Evolutionary conservation across 2,329 filamentous ascomycete genomes (phyloP).

Genomic region (Colletotrichum sp.): DNA sequence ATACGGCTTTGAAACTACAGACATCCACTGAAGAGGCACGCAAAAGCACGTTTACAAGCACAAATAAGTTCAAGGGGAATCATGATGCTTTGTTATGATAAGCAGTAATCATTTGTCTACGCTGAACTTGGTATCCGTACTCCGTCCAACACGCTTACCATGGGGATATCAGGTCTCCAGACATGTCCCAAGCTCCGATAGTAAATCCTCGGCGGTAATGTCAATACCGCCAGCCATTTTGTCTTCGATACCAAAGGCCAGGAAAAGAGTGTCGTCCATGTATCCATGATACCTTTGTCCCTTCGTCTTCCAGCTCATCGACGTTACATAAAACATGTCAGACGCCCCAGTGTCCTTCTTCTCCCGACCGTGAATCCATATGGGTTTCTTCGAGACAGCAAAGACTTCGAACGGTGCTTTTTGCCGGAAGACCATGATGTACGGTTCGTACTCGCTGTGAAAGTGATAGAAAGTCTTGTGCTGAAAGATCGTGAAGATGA

Average conservation of each 20-base stretch:
- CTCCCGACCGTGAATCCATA: constrained; percentile 61
- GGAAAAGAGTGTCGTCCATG: constrained; percentile 58
- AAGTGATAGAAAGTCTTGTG: constrained; percentile 55
- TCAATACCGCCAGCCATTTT: constrained; percentile 53
- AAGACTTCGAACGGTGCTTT: constrained; percentile 54
- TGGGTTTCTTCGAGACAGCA: constrained; percentile 52
- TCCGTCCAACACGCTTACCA: background rate
- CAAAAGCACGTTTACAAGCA: background rate
- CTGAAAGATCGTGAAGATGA: constrained; percentile 60
- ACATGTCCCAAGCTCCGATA: constrained; percentile 34
- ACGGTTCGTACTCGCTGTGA: constrained; percentile 61
- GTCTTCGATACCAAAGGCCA: constrained; percentile 64
- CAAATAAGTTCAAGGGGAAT: background rate
- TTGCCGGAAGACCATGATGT: constrained; percentile 55
- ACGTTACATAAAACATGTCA: constrained; percentile 65
- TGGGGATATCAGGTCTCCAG: background rate
- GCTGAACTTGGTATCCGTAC: background rate
- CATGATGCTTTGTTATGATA: background rate
- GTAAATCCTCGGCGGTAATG: constrained; percentile 52
- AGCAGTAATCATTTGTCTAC: background rate
- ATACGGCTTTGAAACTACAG: background rate
- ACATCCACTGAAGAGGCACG: background rate
- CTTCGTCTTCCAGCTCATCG: constrained; percentile 57
- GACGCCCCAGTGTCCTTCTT: constrained; percentile 37
- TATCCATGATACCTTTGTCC: constrained; percentile 59